Base-by-base conservation (phyloP, 768 basidiomycete species). In the Leccinum subgranulosum region DNA sequence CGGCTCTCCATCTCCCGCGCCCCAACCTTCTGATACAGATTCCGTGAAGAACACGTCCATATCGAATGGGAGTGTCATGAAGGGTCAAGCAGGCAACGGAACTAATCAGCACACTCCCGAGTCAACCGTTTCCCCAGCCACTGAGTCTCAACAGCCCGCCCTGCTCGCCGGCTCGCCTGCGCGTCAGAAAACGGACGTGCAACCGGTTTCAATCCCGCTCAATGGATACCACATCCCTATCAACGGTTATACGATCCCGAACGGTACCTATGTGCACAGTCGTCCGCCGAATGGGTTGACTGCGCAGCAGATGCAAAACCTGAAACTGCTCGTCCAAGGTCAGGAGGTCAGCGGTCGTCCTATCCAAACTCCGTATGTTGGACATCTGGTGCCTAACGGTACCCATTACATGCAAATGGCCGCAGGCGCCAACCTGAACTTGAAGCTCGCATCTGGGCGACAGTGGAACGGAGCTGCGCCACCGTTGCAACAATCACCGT, bases 261-360 rank as follows among this genome's bases (percentile, higher is more conserved):
- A 72, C 50, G 62, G 72, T 6, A 66, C 69, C 52, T 71, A 65
- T 64, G 71, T 71, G 72, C 75, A 64, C 46, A 64, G 60, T 49
- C 74, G 73, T 51, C 77, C 75, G 48, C 71, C 72, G 4, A 75
- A 74, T 46, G 74, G 75, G 2, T 67, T 87, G 48, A 82, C 76
- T 33, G 57, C 74, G 19, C 86, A 87, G 58, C 85, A 87, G 63
- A 74, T 87, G 68, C 84, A 85, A 67, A 79, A 75, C 54, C 64
- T 87, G 43, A 86, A 86, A 70, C 72, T 80, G 9, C 81, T 85
- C 57, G 80, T 79, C 34, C 73, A 71, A 53, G 71, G 68, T 17
- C 76, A 74, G 57, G 81, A 79, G 46, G 62, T 77, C 36, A 73
- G 74, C 53, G 70, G 68, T 56, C 71, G 73, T 57, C 75, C 79